These are phyloP conservation scores for Chrysanthemum seticuspe DNA, from an alignment of 129 eudicot species.

Conservation along the genomic window DNA sequence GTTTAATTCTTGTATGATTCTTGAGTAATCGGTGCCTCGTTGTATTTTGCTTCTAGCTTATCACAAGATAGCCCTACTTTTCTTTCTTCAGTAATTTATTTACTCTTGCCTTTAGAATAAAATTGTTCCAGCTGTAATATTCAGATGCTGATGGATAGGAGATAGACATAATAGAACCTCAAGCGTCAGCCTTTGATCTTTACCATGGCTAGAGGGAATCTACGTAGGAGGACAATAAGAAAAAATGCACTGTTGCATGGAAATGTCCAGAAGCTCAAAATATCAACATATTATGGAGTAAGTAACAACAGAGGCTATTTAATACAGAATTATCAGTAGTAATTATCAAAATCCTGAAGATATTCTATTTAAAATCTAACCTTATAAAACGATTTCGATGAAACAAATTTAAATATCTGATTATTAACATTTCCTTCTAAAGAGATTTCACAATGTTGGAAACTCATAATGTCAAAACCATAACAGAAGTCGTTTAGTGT, in stretches of 20 bases:
- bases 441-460: not conserved
- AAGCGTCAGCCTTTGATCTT: not conserved
- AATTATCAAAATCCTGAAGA: constrained; percentile 13
- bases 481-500: no score
- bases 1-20: no score
- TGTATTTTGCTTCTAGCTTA: no score
- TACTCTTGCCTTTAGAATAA: no score
- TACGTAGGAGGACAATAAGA: not conserved
- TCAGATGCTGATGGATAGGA: not conserved
- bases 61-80: no score
- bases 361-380: not conserved
- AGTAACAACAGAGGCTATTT: constrained; percentile 5
- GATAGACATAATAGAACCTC: not conserved
- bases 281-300: not conserved
- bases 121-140: not conserved
- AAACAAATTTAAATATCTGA: not conserved
- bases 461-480: no score
- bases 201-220: not conserved
- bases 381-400: constrained; percentile 10
- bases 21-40: no score
- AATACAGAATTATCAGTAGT: constrained; percentile 6
- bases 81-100: no score
- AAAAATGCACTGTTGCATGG: not conserved
- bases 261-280: not conserved
- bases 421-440: not conserved